These are phyloP conservation scores for Clitocybe nebularis DNA, from an alignment of 1,284 basidiomycete species.

Conservation along the genomic window DNA sequence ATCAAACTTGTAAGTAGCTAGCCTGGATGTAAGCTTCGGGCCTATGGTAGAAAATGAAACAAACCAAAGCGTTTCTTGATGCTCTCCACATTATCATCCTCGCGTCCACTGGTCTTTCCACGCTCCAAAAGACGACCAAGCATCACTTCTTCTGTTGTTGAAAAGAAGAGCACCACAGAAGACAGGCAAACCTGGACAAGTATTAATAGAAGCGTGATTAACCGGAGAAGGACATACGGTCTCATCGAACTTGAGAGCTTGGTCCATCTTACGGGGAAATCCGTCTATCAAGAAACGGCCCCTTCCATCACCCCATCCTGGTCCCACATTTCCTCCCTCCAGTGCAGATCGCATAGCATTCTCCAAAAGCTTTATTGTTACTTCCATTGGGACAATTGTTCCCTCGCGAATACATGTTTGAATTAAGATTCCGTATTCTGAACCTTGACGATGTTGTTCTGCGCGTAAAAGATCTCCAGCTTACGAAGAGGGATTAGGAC, in stretches of 20 bases:
- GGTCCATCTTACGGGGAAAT: constrained; percentile 98
- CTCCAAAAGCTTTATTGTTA: constrained; percentile 93
- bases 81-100: constrained; percentile 94
- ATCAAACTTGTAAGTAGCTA: constrained; percentile 87
- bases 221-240: constrained; percentile 49
- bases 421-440: constrained; percentile 85
- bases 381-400: constrained; percentile 94
- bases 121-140: constrained; percentile 82
- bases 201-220: constrained; percentile 5
- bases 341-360: constrained; percentile 85
- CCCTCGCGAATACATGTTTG: constrained; percentile 90
- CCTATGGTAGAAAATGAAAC: constrained; percentile 24
- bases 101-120: constrained; percentile 90
- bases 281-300: constrained; percentile 96
- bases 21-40: constrained; percentile 7
- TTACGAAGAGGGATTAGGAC: constrained; percentile 25
- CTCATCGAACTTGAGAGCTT: constrained; percentile 91
- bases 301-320: constrained; percentile 70
- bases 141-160: constrained; percentile 91
- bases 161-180: constrained; percentile 82
- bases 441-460: constrained; percentile 87
- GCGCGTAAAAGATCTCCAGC: constrained; percentile 96
- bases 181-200: constrained; percentile 71
- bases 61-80: constrained; percentile 95
- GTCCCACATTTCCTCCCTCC: constrained; percentile 34